Base-by-base conservation (phyloP, 208 protist species). In the Trypanosoma congolense region DNA sequence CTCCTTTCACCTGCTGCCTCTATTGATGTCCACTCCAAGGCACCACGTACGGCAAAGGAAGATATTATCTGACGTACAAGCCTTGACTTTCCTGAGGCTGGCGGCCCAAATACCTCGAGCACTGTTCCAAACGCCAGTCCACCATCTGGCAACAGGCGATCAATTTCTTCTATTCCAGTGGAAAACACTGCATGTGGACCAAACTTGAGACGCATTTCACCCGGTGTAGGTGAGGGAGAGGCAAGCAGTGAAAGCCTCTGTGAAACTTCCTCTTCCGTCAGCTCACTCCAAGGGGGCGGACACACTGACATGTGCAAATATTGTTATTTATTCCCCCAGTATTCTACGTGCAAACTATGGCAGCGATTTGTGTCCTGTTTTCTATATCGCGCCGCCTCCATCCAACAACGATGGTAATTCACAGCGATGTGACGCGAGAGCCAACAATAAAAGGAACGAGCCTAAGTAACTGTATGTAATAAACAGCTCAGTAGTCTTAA, bases 31-130 rank as follows among this genome's bases (percentile, higher is more conserved):
- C 58, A 64, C 49, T 53, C 42, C 19, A 56, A 14, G 4, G 28
- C 33, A 16, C 42, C 60, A 14, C 51, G 60, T 35, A 19, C 44
- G 0, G 33, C 62, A 54, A 69, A 61, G 5, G 52, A 25, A 10
- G 54, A 9, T 16, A 56, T 24, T 29, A 69, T 56, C 10, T 33
- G 53, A 10, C 38, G 46, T 29, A 56, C 54, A 30, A 69, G 18
- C 6, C 22, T 21, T 9, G 62, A 62, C 33, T 69, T 69, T 14
- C 62, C 62, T n/a, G 41, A 16, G 2, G 53, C 41, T 4, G 62
- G 53, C 33, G 62, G 62, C 5, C 62, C 62, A 52, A 54, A 56
- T 26, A 69, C 43, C 35, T 69, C 62, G 2, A 69, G 14, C 18
- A 61, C 41, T 25, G 36, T 57, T 22, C 62, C 62, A 35, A 16